Evolutionary conservation across 148 eudicot species (phyloP), one percentile per base, ranked within the genome.

Genomic region (Gaultheria prostrata): DNA sequence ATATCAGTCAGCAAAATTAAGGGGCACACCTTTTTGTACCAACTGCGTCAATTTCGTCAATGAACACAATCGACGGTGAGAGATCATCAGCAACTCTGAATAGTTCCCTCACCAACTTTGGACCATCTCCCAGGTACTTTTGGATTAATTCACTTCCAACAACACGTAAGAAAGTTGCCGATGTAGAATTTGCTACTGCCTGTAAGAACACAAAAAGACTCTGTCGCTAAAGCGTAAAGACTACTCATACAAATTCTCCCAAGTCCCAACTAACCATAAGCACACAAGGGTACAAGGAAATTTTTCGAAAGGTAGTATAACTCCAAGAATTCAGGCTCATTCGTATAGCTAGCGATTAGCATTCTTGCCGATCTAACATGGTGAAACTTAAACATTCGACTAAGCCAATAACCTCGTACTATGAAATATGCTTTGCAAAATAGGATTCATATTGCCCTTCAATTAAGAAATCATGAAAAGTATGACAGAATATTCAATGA

Each of bases 161-260:
- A 70, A 96, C 98, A 85, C 98, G 98, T 63, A 96, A 79, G 88
- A 96, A 96, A 11, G 98, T 96, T 79, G 98, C 98, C 6, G 98
- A 92, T 26, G 98, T 96, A 39, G 99, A 96, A 87, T 96, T 96
- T 82, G 99, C 99, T 79, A 96, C 99, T 7, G 99, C 99, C 99
- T 96, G 83, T 32, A 87, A 82, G 57, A 69, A 77, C 43, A 46
- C 20, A 46, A 76, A 77, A 46, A n/a, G 24, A 74, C 18, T 49
- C 17, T 45, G 8, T 6, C 18, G 49, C 6, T 51, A 51, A 46
- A 49, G 78, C 21, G 3, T 51, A 51, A 46, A 49, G 78, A 26
- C 32, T 32, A n/a, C 3, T 63, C 53, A 65, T 46, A 46, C 24
- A 8, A 28, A 17, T 70, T 53, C 4, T 7, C 12, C 13, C 46